These are phyloP conservation scores for Tylopilus rubrobrunneus DNA, from an alignment of 768 basidiomycete genomes.

Conservation along the genomic window DNA sequence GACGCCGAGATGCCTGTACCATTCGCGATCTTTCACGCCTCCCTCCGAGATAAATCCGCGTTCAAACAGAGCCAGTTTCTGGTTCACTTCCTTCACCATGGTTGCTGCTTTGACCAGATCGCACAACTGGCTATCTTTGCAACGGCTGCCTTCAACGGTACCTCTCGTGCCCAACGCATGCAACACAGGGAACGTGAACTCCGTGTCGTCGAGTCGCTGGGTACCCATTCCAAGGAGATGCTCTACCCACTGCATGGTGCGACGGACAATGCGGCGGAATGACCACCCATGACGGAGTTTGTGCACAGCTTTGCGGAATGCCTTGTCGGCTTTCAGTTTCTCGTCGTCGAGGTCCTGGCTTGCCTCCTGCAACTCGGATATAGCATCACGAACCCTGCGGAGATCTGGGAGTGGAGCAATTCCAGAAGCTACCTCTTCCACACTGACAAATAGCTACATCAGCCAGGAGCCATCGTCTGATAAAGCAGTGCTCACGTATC, in stretches of 20 bases:
- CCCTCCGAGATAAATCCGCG: conserved; percentile 74
- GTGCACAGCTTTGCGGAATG: conserved; percentile 45
- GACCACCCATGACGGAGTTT: conserved; percentile 10
- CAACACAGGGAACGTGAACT: conserved; percentile 3
- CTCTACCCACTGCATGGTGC: conserved; percentile 28
- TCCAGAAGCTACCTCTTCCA: conserved; percentile 42
- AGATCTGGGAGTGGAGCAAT: conserved; percentile 31
- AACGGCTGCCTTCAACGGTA: not conserved
- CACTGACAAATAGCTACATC: conserved; percentile 34
- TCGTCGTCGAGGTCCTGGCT: conserved; percentile 57
- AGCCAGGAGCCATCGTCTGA: conserved; percentile 23
- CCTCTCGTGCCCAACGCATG: not conserved
- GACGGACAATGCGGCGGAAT: not conserved
- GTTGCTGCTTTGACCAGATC: conserved; percentile 55
- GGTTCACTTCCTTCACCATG: conserved; percentile 56
- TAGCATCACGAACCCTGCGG: conserved; percentile 41
- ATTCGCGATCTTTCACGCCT: conserved; percentile 77
- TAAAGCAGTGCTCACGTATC: conserved; percentile 43
- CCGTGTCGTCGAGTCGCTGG: not conserved
- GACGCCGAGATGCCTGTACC: conserved; percentile 83
- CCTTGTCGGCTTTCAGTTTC: conserved; percentile 51
- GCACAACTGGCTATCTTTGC: conserved; percentile 30
- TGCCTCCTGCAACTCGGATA: conserved; percentile 44
- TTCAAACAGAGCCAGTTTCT: conserved; percentile 69
- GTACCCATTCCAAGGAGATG: conserved; percentile 6